These are phyloP conservation scores for Candida germanica DNA, from an alignment of 805 yeast genomes.

Conservation along the genomic window DNA sequence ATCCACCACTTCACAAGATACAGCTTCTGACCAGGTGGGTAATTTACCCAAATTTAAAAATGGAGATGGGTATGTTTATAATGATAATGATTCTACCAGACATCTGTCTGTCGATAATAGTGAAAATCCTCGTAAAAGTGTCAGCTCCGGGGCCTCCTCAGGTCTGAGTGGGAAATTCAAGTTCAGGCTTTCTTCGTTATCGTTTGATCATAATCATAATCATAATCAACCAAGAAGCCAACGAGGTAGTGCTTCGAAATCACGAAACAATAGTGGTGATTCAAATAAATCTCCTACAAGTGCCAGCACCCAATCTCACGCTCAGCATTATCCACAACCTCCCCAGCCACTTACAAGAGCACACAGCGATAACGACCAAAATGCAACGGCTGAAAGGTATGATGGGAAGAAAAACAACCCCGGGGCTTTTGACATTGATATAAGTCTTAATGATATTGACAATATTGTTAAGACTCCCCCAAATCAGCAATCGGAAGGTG, in stretches of 20 bases:
- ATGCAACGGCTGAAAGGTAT: too few species aligned
- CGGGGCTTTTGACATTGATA: constrained; percentile 8
- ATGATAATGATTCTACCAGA: constrained; percentile 4
- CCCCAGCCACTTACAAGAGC: not conserved
- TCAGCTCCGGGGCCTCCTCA: constrained; percentile 16
- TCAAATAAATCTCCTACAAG: constrained; percentile 4
- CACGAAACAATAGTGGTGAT: constrained; percentile 6
- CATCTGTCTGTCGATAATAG: constrained; percentile 3
- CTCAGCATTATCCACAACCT: constrained; percentile 4
- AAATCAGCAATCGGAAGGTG: not conserved
- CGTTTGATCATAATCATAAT: constrained; percentile 25
- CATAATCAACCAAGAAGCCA: constrained; percentile 2
- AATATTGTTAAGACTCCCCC: constrained; percentile 10
- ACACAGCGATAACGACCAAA: too few species aligned
- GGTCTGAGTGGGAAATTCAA: constrained; percentile 26
- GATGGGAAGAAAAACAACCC: too few species aligned
- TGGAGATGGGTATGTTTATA: not conserved
- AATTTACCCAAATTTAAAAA: not conserved
- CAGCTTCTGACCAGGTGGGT: not conserved
- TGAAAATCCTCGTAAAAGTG: constrained; percentile 13
- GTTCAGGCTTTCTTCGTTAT: constrained; percentile 35
- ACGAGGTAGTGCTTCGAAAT: constrained; percentile 4
- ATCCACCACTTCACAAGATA: too few species aligned
- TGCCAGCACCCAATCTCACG: too few species aligned
- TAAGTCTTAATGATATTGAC: constrained; percentile 10